Evolutionary conservation across 441 rosid genomes (phyloP).

Genomic region (Erysimum pusillum): DNA sequence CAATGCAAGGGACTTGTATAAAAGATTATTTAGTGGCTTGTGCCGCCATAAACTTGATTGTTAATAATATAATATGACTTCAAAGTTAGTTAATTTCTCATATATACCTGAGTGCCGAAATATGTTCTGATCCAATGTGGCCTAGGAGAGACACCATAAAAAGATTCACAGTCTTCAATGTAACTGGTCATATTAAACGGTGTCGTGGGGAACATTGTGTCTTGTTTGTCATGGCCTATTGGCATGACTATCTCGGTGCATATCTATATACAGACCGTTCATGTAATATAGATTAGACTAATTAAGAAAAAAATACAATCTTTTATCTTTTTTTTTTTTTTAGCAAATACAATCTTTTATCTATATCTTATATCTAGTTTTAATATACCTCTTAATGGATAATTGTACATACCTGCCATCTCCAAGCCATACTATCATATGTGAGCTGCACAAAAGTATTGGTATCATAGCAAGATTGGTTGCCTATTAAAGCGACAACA

Average conservation of each 20-base stretch:
- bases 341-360: too few species aligned
- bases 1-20: not conserved
- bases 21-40: not conserved
- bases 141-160: slow-evolving; percentile 66
- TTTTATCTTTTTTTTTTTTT: too few species aligned
- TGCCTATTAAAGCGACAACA: slow-evolving; percentile 55
- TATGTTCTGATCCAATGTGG: slow-evolving; percentile 82
- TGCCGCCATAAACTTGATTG: not conserved
- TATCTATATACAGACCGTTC: slow-evolving; percentile 44
- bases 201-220: slow-evolving; percentile 66
- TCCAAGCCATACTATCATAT: slow-evolving; percentile 52
- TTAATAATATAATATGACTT: slow-evolving; percentile 5
- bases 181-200: slow-evolving; percentile 58
- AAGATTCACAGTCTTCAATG: slow-evolving; percentile 46
- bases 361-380: not conserved
- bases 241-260: slow-evolving; percentile 84
- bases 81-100: not conserved
- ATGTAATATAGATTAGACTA: not conserved
- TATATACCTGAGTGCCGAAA: slow-evolving; percentile 69
- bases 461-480: slow-evolving; percentile 53
- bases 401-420: slow-evolving; percentile 57
- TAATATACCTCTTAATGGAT: not conserved
- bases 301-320: not conserved
- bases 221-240: slow-evolving; percentile 56
- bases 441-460: not conserved